Base-by-base conservation (phyloP, 371 early-diverging fungal genomes). In the Syncephalastrum racemosum region DNA sequence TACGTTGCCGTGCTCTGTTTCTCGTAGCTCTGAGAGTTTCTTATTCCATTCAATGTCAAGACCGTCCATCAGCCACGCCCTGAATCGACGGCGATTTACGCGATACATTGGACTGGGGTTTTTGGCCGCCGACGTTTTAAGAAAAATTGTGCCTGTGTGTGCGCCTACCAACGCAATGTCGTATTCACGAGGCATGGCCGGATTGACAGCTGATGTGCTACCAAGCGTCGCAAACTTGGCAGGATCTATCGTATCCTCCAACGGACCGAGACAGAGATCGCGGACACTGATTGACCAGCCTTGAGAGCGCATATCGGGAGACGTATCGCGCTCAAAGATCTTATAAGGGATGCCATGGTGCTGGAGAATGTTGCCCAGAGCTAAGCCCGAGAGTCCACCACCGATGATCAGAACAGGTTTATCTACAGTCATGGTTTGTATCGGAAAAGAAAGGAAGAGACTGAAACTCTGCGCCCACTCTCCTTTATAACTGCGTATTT, bases 311-410 rank as follows among this genome's bases (percentile, higher is more conserved):
- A 41, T 20, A 39, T 63, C 59, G 8, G 50, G 44, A n/a, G 42
- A 36, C 2, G 49, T 14, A 27, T 68, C 72, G 8, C 67, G 59
- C 60, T 73, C 76, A 60, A 69, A 71, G 15, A 75, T 31, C 24
- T 60, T 53, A 42, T 44, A 67, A 2, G 63, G 61, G 8, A 75
- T 53, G 20, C 56, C 58, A 22, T 67, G 53, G 14, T 58, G 48
- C 41, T 70, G 36, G 5, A 71, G 53, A 4, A 58, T 45, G 42
- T 70, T 60, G 12, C 70, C 72, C 0, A 69, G 51, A 23, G 68
- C 45, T 10, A 75, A 58, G n/a, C 76, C 72, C 6, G 72, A 45
- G 16, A 65, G 58, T 40, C 76, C 76, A 36, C 41, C 72, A 7
- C 72, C 72, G 7, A 72, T 47, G 43, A 75, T 75, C 7, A 72